Conservation (phyloP, 345 rosid species). For the Populus ilicifolia region DNA sequence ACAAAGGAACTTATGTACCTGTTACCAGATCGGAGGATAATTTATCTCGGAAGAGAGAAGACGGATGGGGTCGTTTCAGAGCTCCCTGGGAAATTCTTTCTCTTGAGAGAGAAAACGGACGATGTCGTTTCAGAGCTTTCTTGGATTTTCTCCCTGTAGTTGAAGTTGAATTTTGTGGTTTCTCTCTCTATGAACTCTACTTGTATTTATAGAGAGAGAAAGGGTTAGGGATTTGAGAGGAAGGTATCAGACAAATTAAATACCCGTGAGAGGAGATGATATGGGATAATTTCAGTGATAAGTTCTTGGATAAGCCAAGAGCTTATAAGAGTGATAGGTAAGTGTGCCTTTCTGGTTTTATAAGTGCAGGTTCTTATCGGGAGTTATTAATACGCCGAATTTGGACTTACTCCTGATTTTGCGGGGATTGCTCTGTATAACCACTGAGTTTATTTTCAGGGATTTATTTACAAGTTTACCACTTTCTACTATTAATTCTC, state of each 20-base stretch:
- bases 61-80: neutral
- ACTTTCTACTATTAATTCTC: no score
- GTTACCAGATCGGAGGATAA: conserved; percentile 37
- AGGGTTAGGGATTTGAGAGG: conserved; percentile 48
- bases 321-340: neutral
- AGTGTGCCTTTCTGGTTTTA: neutral
- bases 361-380: rapidly evolving
- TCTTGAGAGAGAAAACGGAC: neutral
- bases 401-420: conserved; percentile 10
- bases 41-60: neutral
- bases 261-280: conserved; percentile 37
- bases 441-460: neutral
- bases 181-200: conserved; percentile 16
- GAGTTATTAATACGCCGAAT: conserved; percentile 9
- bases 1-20: conserved; percentile 2
- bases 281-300: conserved; percentile 16
- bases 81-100: neutral
- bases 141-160: conserved; percentile 3
- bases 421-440: conserved; percentile 6
- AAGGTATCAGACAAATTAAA: conserved; percentile 34
- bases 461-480: neutral
- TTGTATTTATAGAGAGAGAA: conserved; percentile 46
- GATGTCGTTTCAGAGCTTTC: neutral
- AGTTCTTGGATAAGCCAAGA: rapidly evolving
- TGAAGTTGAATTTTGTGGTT: conserved; percentile 7